Percentiles rank a stretch among this genome's conserved stretches.
phyloP scores from a whole-genome alignment of 768 basidiomycete genomes.

The Tulasnella sp. region DNA sequence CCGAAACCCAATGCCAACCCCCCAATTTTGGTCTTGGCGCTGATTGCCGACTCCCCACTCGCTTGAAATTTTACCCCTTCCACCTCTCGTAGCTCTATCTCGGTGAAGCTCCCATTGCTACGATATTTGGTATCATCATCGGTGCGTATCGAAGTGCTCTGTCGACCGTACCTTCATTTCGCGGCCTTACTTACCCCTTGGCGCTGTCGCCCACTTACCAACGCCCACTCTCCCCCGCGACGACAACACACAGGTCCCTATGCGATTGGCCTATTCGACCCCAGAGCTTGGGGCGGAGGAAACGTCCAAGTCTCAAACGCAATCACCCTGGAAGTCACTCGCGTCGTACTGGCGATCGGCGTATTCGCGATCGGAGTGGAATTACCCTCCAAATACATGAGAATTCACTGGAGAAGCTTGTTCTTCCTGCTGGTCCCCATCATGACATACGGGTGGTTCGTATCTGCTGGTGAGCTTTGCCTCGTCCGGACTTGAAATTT shows the following conservation, averaged over 20 bases:
- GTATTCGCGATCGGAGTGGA: constrained; percentile 99
- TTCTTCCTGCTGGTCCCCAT: constrained; percentile 68
- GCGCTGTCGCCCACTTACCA: not conserved
- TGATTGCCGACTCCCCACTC: not conserved
- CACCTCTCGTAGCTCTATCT: constrained; percentile 63
- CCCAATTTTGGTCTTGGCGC: not conserved
- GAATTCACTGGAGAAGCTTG: constrained; percentile 86
- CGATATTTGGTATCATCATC: constrained; percentile 86
- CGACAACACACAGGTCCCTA: constrained; percentile 56
- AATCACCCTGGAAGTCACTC: constrained; percentile 87
- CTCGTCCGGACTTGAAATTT: not conserved
- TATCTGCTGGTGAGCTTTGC: constrained; percentile 23
- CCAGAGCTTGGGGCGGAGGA: constrained; percentile 59
- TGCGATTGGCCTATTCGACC: constrained; percentile 75
- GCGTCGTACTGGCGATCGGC: constrained; percentile 91
- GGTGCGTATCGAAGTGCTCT: constrained; percentile 35
- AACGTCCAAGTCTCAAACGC: constrained; percentile 52
- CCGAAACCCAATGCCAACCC: too few relatives aligned
- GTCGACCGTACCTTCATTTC: constrained; percentile 35
- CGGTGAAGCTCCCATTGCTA: constrained; percentile 95
- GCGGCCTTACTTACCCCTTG: constrained; percentile 5
- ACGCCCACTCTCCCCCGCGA: constrained; percentile 21
- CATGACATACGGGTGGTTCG: constrained; percentile 34
- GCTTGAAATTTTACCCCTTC: not conserved
- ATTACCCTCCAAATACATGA: constrained; percentile 92